Evolutionary conservation across 2,329 filamentous ascomycete genomes (phyloP).

Genomic region (Aspergillus bombycis): DNA sequence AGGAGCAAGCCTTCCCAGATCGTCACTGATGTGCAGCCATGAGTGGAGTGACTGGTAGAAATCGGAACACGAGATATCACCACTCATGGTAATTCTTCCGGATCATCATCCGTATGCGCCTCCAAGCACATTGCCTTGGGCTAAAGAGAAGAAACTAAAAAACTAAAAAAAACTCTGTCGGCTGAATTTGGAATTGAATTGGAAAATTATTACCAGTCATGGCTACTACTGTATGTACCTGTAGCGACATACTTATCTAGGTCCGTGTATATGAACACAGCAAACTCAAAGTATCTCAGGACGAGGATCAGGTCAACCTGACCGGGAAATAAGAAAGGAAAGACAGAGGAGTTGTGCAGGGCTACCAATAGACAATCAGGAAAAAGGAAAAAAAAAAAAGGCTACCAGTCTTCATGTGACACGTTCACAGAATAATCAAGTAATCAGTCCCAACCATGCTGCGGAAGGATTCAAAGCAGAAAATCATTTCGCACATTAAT

Average conservation of each 20-base stretch:
- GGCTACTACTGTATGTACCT: background rate
- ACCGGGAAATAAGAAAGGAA: background rate
- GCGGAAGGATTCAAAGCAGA: conserved; percentile 33
- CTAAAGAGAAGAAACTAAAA: background rate
- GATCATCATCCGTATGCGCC: background rate
- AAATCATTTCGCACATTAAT: conserved; percentile 67
- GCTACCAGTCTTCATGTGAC: conserved; percentile 13
- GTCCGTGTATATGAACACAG: background rate
- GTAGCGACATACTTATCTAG: conserved; percentile 1
- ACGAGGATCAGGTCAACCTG: background rate
- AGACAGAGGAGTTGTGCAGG: background rate
- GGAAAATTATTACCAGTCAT: background rate
- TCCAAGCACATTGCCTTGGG: background rate
- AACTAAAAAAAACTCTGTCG: background rate
- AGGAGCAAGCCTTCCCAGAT: background rate
- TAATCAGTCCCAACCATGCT: conserved; percentile 9
- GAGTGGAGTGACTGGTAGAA: conserved; percentile 1
- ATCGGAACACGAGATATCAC: background rate
- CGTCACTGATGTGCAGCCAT: background rate
- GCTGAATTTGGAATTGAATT: background rate
- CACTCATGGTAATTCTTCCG: background rate
- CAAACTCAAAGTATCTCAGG: background rate
- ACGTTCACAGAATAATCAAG: conserved; percentile 9
- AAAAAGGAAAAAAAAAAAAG: conserved; percentile 3
- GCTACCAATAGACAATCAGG: background rate